phyloP scores from a whole-genome alignment of 2,329 filamentous ascomycete genomes.

The Colletotrichum euphorbiae region DNA sequence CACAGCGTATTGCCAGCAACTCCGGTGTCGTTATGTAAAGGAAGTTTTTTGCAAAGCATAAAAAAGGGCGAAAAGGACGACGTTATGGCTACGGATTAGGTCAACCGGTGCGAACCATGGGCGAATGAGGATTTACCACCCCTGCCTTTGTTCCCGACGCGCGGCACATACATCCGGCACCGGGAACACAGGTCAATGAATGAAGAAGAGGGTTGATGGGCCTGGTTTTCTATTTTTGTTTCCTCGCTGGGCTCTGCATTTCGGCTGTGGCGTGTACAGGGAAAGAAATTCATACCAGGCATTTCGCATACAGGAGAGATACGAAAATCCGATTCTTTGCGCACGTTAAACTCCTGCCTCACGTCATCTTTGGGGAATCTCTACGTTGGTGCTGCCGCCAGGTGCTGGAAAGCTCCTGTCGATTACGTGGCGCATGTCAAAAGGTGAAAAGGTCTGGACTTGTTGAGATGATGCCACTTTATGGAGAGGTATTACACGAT shows the following conservation, averaged over 20 bases:
- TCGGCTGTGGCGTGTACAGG: slow-evolving; percentile 65
- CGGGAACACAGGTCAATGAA: slow-evolving; percentile 16
- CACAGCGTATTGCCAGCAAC: slow-evolving; percentile 98
- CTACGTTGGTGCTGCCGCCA: neutral
- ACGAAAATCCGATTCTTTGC: slow-evolving; percentile 47
- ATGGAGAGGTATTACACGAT: too few relatives aligned
- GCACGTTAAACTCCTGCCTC: slow-evolving; percentile 25
- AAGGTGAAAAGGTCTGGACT: too few relatives aligned
- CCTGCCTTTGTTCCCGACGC: slow-evolving; percentile 12
- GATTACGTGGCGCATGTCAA: too few relatives aligned
- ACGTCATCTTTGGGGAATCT: too few relatives aligned
- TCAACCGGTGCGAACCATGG: slow-evolving; percentile 40
- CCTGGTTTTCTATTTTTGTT: slow-evolving; percentile 43
- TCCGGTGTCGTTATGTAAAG: slow-evolving; percentile 99
- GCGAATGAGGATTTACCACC: slow-evolving; percentile 25
- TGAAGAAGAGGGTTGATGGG: slow-evolving; percentile 33
- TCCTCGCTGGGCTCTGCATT: slow-evolving; percentile 63
- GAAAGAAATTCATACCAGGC: slow-evolving; percentile 59
- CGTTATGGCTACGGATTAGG: slow-evolving; percentile 41
- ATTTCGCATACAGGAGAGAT: slow-evolving; percentile 60
- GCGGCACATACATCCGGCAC: slow-evolving; percentile 7
- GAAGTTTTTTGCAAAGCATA: slow-evolving; percentile 35
- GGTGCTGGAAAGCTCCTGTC: too few relatives aligned
- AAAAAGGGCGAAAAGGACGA: slow-evolving; percentile 40
- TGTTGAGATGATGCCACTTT: too few relatives aligned